A percentile compares a stretch with the other conserved stretches of the same genome.
Conservation (phyloP, 108 stramenopile species). For the Nitzschia sp. region DNA sequence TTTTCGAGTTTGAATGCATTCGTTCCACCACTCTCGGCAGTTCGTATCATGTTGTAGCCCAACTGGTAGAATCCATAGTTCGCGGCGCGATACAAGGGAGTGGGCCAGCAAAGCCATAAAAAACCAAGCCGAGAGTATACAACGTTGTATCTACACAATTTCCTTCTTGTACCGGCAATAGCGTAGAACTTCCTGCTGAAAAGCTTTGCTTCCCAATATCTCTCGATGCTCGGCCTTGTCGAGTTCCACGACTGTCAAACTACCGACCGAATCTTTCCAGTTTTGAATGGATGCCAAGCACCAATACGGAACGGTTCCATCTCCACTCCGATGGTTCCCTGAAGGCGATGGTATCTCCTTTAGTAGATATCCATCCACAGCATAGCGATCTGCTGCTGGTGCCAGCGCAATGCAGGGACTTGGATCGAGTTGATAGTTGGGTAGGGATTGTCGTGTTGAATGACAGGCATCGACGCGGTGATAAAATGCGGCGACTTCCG, state of each 20-base stretch:
- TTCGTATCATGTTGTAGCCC: too few relatives aligned
- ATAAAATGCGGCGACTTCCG: conserved; percentile 55
- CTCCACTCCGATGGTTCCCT: conserved; percentile 36
- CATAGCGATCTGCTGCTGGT: conserved; percentile 40
- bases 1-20: too few relatives aligned
- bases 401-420: background rate
- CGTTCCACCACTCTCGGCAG: too few relatives aligned
- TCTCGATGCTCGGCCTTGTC: conserved; percentile 46
- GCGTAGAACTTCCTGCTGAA: too few relatives aligned
- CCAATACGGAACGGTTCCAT: conserved; percentile 64
- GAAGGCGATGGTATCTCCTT: background rate
- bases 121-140: too few relatives aligned
- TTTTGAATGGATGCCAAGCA: conserved; percentile 40
- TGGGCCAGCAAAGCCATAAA: too few relatives aligned
- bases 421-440: conserved; percentile 39
- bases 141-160: too few relatives aligned
- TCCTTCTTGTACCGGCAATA: too few relatives aligned
- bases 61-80: too few relatives aligned
- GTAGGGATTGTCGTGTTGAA: conserved; percentile 16
- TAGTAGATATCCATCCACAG: conserved; percentile 27
- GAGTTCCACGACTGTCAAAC: conserved; percentile 53
- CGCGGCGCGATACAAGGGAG: too few relatives aligned
- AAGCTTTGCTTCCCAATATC: too few relatives aligned
- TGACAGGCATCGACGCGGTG: conserved; percentile 29
- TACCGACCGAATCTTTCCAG: conserved; percentile 33